These are phyloP conservation scores for Polygonum maritimum DNA, from an alignment of 148 eudicot species.

Conservation along the genomic window DNA sequence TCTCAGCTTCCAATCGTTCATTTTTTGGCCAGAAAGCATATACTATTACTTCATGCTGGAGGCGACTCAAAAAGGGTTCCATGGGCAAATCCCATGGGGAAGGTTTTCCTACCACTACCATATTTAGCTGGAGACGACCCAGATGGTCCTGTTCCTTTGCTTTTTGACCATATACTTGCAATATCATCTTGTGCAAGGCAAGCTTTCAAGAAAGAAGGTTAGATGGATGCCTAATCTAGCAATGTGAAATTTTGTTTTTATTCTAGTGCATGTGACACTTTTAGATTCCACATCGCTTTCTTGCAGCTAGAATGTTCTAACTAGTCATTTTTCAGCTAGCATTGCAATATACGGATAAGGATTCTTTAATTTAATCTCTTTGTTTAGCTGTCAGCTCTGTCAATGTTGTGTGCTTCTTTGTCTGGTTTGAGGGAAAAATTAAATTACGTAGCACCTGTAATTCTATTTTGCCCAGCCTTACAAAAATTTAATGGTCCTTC, in stretches of 20 bases:
- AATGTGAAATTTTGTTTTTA: constrained; percentile 5
- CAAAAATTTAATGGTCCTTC: neutral
- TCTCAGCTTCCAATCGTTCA: constrained; percentile 24
- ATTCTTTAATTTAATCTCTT: neutral
- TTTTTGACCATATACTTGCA: constrained; percentile 98
- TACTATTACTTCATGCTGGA: constrained; percentile 93
- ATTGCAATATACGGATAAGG: constrained; percentile 1
- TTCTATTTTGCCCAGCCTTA: neutral
- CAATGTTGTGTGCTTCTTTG: neutral
- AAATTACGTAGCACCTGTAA: neutral
- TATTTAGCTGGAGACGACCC: constrained; percentile 93
- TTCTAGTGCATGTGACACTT: neutral
- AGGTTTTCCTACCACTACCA: constrained; percentile 96
- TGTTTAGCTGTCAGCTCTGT: neutral
- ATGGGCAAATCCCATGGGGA: constrained; percentile 99
- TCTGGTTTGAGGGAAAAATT: neutral
- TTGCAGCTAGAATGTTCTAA: neutral
- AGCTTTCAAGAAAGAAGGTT: constrained; percentile 90
- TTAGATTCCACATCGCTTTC: neutral
- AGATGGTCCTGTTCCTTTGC: constrained; percentile 94
- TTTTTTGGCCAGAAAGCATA: constrained; percentile 57
- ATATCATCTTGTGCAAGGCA: constrained; percentile 93
- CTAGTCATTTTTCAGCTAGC: neutral
- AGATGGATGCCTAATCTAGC: constrained; percentile 18
- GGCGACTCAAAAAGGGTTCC: constrained; percentile 99